These are phyloP conservation scores for Lophiotrema nucula DNA, from an alignment of 495 filamentous ascomycete genomes.

Conservation along the genomic window DNA sequence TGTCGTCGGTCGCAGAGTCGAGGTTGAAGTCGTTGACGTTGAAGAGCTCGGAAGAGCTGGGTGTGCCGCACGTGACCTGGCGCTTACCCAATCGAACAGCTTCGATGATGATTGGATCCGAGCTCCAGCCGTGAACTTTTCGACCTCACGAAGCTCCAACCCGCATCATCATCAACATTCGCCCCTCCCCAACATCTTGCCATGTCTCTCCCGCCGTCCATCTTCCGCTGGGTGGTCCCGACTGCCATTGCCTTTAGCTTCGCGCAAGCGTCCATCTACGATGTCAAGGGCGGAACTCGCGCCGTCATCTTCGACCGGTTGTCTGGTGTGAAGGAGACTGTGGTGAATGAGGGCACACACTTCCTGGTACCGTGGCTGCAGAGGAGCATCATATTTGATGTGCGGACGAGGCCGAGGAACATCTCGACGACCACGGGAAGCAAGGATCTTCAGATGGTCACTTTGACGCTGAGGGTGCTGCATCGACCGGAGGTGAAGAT, in stretches of 20 bases:
- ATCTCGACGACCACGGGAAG: constrained; percentile 97
- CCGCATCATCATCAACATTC: constrained; percentile 14
- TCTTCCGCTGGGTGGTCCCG: constrained; percentile 74
- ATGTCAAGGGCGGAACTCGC: constrained; percentile 88
- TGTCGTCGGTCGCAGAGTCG: constrained; percentile 5
- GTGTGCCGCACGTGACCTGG: constrained; percentile 5
- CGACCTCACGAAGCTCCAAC: constrained; percentile 13
- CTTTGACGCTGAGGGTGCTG: constrained; percentile 91
- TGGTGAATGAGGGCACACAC: constrained; percentile 95
- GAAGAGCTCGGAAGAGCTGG: neutral
- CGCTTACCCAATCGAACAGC: no score
- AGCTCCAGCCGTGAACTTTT: constrained; percentile 1
- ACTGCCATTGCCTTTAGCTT: constrained; percentile 60
- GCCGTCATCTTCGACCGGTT: constrained; percentile 98
- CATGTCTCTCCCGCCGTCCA: constrained; percentile 62
- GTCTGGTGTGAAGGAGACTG: constrained; percentile 86
- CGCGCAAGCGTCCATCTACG: constrained; percentile 80
- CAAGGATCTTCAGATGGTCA: constrained; percentile 99
- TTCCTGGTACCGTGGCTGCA: constrained; percentile 97
- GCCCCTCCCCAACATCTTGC: constrained; percentile 34
- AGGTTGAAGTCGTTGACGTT: constrained; percentile 11
- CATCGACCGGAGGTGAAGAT: constrained; percentile 91
- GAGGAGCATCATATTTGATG: constrained; percentile 92
- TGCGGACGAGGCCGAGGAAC: constrained; percentile 93
- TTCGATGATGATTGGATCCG: no score